phyloP scores from a whole-genome alignment of 805 yeast genomes.

The Ascoidea tarda region DNA sequence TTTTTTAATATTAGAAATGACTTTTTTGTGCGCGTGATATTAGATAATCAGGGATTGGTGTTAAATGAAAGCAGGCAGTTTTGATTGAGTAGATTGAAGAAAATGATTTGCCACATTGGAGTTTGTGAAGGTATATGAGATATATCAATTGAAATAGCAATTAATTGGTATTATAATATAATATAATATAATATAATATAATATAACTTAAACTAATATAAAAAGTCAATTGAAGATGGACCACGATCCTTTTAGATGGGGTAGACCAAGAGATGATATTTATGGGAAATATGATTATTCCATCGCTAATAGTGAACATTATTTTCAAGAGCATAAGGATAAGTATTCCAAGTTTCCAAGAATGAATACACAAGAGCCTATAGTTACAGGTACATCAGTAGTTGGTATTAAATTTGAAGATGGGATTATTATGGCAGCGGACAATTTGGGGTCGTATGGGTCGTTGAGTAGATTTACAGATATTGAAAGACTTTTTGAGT shows the following conservation, averaged over 20 bases:
- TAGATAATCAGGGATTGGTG: too few species aligned
- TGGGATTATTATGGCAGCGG: slow-evolving; percentile 93
- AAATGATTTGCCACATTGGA: too few species aligned
- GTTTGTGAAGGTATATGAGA: too few species aligned
- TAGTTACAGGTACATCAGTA: slow-evolving; percentile 93
- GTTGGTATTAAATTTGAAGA: slow-evolving; percentile 79
- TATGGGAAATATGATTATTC: slow-evolving; percentile 71
- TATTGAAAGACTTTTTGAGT: slow-evolving; percentile 71
- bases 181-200: too few species aligned
- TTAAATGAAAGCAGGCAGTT: too few species aligned
- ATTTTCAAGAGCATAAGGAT: background rate
- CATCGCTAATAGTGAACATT: slow-evolving; percentile 47
- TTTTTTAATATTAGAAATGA: too few species aligned
- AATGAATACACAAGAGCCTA: slow-evolving; percentile 86
- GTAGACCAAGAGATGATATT: slow-evolving; percentile 73
- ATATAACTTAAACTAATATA: too few species aligned
- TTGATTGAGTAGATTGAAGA: too few species aligned
- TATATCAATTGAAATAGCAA: too few species aligned
- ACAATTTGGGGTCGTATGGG: slow-evolving; percentile 86
- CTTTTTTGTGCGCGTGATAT: too few species aligned
- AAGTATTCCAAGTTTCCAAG: slow-evolving; percentile 38
- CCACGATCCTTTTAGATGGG: slow-evolving; percentile 94
- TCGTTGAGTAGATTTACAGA: slow-evolving; percentile 78
- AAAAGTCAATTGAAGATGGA: slow-evolving; percentile 40
- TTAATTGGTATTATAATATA: too few species aligned